Percentiles rank a stretch among this genome's conserved stretches.
phyloP scores from a whole-genome alignment of 257 asterid genomes.

The Solanum raphanifolium region DNA sequence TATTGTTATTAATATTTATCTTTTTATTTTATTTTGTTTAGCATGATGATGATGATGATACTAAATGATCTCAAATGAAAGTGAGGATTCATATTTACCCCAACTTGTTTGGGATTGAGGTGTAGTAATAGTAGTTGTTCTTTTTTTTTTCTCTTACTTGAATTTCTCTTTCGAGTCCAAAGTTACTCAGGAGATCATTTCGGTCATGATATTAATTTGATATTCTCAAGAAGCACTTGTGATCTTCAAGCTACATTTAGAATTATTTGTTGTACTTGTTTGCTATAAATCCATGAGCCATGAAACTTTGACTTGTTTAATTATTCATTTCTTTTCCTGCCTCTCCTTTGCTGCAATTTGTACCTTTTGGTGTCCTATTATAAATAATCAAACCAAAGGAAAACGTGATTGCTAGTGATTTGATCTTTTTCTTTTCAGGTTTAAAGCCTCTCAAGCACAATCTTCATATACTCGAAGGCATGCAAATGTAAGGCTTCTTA shows the following conservation, averaged over 20 bases:
- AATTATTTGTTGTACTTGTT: neutral
- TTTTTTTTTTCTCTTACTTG: neutral
- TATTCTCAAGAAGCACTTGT: neutral
- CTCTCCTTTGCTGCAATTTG: neutral
- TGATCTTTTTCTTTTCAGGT: neutral
- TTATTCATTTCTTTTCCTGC: neutral
- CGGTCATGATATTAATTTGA: neutral
- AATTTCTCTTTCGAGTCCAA: neutral
- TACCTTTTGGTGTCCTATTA: neutral
- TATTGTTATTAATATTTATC: neutral
- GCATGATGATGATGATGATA: neutral
- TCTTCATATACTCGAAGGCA: neutral
- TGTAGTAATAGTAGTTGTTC: neutral
- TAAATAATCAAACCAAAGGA: neutral
- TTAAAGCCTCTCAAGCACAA: conserved; percentile 4
- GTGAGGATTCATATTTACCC: neutral
- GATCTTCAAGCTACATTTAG: neutral
- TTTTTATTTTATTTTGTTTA: neutral
- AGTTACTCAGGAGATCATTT: neutral
- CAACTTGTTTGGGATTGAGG: neutral
- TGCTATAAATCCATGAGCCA: neutral
- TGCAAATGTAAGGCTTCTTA: neutral
- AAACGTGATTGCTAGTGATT: neutral
- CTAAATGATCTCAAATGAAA: neutral
- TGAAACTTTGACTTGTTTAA: neutral